Percentiles rank a stretch among this genome's conserved stretches.
Conservation (phyloP, 148 eudicot genomes). For the Rhododendron vialii region DNA sequence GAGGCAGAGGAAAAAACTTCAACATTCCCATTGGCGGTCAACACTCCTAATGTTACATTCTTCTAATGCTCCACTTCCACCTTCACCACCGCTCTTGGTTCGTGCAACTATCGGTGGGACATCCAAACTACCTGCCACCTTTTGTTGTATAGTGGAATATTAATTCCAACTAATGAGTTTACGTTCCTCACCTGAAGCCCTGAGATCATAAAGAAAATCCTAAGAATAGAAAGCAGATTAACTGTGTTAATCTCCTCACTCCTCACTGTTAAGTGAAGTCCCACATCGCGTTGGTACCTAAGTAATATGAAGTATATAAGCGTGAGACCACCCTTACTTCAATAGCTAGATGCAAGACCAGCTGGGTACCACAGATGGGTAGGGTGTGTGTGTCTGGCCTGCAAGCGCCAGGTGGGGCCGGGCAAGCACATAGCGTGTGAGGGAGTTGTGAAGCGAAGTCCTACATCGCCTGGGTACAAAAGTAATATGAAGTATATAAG, state of each 20-base stretch:
- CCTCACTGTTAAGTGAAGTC: too few relatives aligned
- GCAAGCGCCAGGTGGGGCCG: too few relatives aligned
- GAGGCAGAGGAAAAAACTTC: not conserved
- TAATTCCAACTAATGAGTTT: not conserved
- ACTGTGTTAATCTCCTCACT: not conserved
- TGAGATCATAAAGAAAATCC: not conserved
- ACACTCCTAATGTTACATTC: not conserved
- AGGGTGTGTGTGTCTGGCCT: too few relatives aligned
- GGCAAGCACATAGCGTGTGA: too few relatives aligned
- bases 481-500: too few relatives aligned
- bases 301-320: too few relatives aligned
- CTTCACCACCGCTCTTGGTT: not conserved
- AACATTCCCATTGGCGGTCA: not conserved
- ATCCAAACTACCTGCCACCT: not conserved
- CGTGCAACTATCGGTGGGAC: not conserved
- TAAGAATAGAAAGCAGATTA: not conserved
- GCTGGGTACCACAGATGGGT: too few relatives aligned
- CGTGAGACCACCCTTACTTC: too few relatives aligned
- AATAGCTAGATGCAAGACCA: too few relatives aligned
- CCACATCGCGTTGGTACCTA: too few relatives aligned
- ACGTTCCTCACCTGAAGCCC: not conserved
- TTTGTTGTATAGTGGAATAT: not conserved
- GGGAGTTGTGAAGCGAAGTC: too few relatives aligned
- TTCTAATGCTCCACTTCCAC: not conserved
- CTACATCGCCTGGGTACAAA: too few relatives aligned